A percentile compares a stretch with the other conserved stretches of the same genome.
These are phyloP conservation scores for Ustilago curta DNA, from an alignment of 1,284 basidiomycete genomes.

Conservation along the genomic window DNA sequence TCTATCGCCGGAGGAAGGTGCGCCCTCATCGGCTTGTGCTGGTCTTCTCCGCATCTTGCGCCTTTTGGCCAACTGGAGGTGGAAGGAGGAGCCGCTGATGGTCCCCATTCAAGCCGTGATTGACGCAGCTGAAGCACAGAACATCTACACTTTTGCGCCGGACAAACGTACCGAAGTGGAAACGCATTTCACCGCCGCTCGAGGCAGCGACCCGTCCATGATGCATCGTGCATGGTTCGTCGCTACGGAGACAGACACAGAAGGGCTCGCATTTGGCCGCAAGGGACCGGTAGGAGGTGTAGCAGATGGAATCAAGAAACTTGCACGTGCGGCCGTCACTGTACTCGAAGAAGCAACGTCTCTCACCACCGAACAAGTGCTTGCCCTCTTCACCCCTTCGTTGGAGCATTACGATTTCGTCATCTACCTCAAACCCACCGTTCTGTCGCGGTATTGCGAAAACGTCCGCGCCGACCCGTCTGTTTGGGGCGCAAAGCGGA, in stretches of 20 bases:
- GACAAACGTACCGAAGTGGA: slow-evolving; percentile 75
- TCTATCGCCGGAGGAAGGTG: slow-evolving; percentile 68
- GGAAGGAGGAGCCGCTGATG: slow-evolving; percentile 73
- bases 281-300: slow-evolving; percentile 51
- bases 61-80: slow-evolving; percentile 84
- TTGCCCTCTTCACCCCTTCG: slow-evolving; percentile 87
- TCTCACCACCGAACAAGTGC: slow-evolving; percentile 18
- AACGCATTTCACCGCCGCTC: slow-evolving; percentile 71
- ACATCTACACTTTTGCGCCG: slow-evolving; percentile 68
- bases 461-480: slow-evolving; percentile 62
- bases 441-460: slow-evolving; percentile 79
- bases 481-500: slow-evolving; percentile 56
- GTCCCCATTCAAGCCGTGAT: slow-evolving; percentile 71
- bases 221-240: slow-evolving; percentile 80
- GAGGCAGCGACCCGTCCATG: slow-evolving; percentile 65
- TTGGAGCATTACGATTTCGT: slow-evolving; percentile 86
- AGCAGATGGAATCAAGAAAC: slow-evolving; percentile 59
- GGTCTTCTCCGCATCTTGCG: slow-evolving; percentile 84
- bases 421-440: slow-evolving; percentile 78
- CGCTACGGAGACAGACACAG: slow-evolving; percentile 81
- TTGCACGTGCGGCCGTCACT: slow-evolving; percentile 48
- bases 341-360: slow-evolving; percentile 58
- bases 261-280: slow-evolving; percentile 80
- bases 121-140: slow-evolving; percentile 54
- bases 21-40: slow-evolving; percentile 72